These are phyloP conservation scores for Calvatia gigantea DNA, from an alignment of 768 basidiomycete genomes.

Conservation along the genomic window DNA sequence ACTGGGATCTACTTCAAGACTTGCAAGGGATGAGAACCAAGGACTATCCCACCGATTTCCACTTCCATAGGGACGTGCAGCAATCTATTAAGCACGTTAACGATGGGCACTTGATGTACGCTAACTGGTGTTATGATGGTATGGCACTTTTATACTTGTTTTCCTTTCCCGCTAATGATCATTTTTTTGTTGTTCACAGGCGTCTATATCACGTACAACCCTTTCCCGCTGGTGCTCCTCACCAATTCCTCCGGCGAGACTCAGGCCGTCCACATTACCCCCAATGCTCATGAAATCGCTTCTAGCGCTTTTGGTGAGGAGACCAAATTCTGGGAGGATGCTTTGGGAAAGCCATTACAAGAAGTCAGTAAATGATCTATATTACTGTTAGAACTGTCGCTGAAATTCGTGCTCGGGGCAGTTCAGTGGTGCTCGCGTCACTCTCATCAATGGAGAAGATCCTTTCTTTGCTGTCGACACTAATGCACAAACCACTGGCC, in stretches of 20 bases:
- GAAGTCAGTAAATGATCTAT: constrained; percentile 45
- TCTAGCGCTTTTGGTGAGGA: constrained; percentile 48
- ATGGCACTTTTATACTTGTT: constrained; percentile 3
- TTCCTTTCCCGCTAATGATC: not conserved
- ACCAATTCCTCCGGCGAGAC: constrained; percentile 36
- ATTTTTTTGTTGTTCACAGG: constrained; percentile 22
- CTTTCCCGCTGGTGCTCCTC: constrained; percentile 44
- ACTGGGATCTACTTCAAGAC: constrained; percentile 51
- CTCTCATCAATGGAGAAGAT: constrained; percentile 48
- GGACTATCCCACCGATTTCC: constrained; percentile 47
- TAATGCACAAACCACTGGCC: constrained; percentile 48
- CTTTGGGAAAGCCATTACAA: constrained; percentile 41
- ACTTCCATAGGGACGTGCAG: constrained; percentile 53
- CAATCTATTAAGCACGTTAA: constrained; percentile 50
- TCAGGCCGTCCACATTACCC: constrained; percentile 50
- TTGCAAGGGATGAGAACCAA: constrained; percentile 42
- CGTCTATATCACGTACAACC: constrained; percentile 44
- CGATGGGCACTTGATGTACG: constrained; percentile 54
- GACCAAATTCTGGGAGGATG: constrained; percentile 52
- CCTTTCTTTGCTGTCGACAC: constrained; percentile 50
- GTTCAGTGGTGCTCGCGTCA: constrained; percentile 51
- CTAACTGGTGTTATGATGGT: constrained; percentile 46
- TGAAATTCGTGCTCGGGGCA: too few relatives aligned
- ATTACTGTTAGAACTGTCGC: too few relatives aligned
- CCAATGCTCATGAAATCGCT: constrained; percentile 49